phyloP scores from a whole-genome alignment of 169 alveolate species.

The Amoebophrya sp. region DNA sequence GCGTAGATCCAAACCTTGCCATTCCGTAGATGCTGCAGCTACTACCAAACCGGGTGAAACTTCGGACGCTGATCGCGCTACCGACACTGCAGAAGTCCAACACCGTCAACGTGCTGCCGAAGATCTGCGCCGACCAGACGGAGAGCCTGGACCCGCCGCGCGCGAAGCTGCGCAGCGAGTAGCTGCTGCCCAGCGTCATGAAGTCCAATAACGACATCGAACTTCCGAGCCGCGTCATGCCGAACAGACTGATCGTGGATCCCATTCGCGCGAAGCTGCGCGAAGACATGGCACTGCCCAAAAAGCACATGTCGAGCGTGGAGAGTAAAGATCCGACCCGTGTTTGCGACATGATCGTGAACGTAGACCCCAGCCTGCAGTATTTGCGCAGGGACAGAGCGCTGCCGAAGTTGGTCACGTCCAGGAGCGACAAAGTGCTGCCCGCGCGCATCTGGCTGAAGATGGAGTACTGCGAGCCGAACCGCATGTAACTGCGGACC shows the following conservation, averaged over 20 bases:
- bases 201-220: not conserved
- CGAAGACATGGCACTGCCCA: not conserved
- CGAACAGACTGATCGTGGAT: not conserved
- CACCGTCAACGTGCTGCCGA: slow-evolving; percentile 17
- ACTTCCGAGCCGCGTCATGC: not conserved
- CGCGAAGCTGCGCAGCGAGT: slow-evolving; percentile 14
- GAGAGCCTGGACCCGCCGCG: not conserved
- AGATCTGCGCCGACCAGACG: not conserved
- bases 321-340: not conserved
- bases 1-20: not conserved
- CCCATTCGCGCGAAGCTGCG: not conserved
- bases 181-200: slow-evolving; percentile 5
- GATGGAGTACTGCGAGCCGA: not conserved
- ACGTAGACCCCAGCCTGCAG: not conserved
- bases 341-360: not conserved
- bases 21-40: not conserved
- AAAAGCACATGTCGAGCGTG: not conserved
- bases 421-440: not conserved
- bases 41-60: not conserved
- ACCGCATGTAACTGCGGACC: not conserved
- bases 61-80: not conserved
- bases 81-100: not conserved
- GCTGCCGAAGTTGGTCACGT: slow-evolving; percentile 20
- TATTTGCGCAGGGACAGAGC: not conserved
- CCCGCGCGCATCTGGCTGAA: not conserved